A percentile compares a stretch with the other conserved stretches of the same genome.
These are phyloP conservation scores for Leccinum pachyderme DNA, from an alignment of 1,284 basidiomycete genomes.

Conservation along the genomic window DNA sequence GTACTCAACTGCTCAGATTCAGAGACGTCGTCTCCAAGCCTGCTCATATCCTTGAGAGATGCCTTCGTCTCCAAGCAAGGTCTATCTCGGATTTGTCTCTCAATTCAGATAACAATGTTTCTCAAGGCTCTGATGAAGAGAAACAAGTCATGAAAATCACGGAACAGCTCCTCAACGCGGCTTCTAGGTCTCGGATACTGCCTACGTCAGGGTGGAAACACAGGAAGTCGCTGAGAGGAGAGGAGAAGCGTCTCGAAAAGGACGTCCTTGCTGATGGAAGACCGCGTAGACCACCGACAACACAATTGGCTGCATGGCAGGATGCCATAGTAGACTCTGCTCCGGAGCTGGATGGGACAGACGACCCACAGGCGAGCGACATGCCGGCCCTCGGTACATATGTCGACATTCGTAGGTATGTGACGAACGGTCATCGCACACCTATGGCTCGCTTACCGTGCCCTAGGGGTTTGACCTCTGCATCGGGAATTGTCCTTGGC, in stretches of 20 bases:
- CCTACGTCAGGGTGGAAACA: conserved; percentile 32
- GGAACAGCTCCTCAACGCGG: conserved; percentile 29
- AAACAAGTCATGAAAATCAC: conserved; percentile 25
- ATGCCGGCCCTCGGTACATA: conserved; percentile 47
- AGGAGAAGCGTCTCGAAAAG: conserved; percentile 31
- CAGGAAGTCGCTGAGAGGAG: conserved; percentile 29
- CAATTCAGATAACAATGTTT: background rate
- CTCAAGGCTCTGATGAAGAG: conserved; percentile 11
- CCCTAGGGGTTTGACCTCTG: conserved; percentile 42
- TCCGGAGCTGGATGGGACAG: conserved; percentile 15
- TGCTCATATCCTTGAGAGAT: conserved; percentile 11
- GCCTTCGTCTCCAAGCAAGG: conserved; percentile 5
- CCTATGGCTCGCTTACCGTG: conserved; percentile 10
- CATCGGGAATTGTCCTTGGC: conserved; percentile 50
- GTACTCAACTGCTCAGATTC: conserved; percentile 14
- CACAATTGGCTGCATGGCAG: conserved; percentile 24
- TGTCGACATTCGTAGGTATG: conserved; percentile 60
- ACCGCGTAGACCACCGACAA: conserved; percentile 14
- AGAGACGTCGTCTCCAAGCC: conserved; percentile 17
- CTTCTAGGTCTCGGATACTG: conserved; percentile 22
- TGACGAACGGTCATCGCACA: conserved; percentile 5
- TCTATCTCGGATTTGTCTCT: background rate
- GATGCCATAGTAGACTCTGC: conserved; percentile 11
- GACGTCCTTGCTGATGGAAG: conserved; percentile 12
- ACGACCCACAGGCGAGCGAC: conserved; percentile 13